Percentiles rank a stretch among this genome's conserved stretches.
Evolutionary conservation across 768 basidiomycete genomes (phyloP).

Genomic region (Kondoa subrosea): DNA sequence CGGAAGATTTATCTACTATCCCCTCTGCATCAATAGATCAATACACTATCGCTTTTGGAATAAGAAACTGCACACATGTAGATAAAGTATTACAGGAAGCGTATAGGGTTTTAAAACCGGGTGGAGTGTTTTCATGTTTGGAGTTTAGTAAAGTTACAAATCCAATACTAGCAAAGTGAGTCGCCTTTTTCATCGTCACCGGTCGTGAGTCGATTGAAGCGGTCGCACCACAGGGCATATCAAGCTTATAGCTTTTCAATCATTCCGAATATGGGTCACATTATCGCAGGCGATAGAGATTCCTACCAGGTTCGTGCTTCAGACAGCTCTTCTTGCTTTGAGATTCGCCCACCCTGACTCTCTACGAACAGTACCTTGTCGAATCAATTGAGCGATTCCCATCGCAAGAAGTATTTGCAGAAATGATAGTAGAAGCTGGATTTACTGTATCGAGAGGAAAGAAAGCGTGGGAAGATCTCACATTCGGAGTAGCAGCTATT

Average conservation of each 20-base stretch:
- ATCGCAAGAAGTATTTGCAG: constrained; percentile 64
- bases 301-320: constrained; percentile 67
- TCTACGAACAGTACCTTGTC: constrained; percentile 49
- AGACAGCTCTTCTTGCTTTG: no score
- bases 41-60: constrained; percentile 97
- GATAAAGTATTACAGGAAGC: constrained; percentile 76
- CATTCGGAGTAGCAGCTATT: constrained; percentile 73
- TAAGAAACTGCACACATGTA: constrained; percentile 88
- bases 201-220: neutral
- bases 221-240: constrained; percentile 47
- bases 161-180: constrained; percentile 68
- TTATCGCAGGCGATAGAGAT: constrained; percentile 80
- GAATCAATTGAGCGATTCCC: constrained; percentile 94
- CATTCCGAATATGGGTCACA: constrained; percentile 87
- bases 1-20: constrained; percentile 62
- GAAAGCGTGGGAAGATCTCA: constrained; percentile 52
- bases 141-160: constrained; percentile 90
- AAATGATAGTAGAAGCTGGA: constrained; percentile 73
- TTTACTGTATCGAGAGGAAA: constrained; percentile 36
- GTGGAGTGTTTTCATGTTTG: constrained; percentile 83
- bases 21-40: constrained; percentile 71
- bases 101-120: constrained; percentile 83
- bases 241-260: constrained; percentile 90
- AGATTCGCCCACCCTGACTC: neutral
- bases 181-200: constrained; percentile 20